Evolutionary conservation across 1,284 basidiomycete species (phyloP).

Genomic region (Fomitiporia mediterranea): DNA sequence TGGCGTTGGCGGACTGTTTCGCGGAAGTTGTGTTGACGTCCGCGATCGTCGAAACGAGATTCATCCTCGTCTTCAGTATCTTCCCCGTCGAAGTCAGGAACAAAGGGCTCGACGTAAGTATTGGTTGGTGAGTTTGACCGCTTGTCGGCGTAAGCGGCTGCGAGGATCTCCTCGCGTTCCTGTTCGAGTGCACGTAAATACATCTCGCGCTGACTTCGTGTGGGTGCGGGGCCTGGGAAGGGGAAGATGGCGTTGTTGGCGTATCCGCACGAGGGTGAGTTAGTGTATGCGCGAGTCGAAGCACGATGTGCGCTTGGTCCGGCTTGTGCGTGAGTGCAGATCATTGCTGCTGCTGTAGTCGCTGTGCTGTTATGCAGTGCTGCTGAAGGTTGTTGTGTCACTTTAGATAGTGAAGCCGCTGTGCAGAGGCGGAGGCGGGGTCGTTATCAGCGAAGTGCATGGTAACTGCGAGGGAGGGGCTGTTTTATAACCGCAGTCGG

Average conservation of each 20-base stretch:
- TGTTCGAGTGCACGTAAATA: conserved; percentile 19
- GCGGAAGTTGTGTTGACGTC: conserved; percentile 12
- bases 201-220: conserved; percentile 9
- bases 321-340: conserved; percentile 1
- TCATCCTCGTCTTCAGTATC: background rate
- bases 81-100: background rate
- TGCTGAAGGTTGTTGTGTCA: background rate
- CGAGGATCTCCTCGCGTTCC: conserved; percentile 17
- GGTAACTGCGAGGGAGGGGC: background rate
- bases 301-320: background rate
- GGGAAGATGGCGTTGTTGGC: conserved; percentile 14
- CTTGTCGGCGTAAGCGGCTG: conserved; percentile 8
- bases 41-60: conserved; percentile 10
- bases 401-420: background rate
- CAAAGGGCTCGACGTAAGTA: background rate
- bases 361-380: background rate
- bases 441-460: background rate
- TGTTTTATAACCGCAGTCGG: background rate
- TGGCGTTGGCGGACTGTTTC: conserved; percentile 19
- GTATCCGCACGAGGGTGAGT: conserved; percentile 1
- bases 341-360: background rate
- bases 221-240: conserved; percentile 14
- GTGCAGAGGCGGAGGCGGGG: background rate
- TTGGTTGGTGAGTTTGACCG: background rate
- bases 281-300: background rate